These are phyloP conservation scores for Aechmea fasciata DNA, from an alignment of 176 grass and related monocot species.

Conservation along the genomic window DNA sequence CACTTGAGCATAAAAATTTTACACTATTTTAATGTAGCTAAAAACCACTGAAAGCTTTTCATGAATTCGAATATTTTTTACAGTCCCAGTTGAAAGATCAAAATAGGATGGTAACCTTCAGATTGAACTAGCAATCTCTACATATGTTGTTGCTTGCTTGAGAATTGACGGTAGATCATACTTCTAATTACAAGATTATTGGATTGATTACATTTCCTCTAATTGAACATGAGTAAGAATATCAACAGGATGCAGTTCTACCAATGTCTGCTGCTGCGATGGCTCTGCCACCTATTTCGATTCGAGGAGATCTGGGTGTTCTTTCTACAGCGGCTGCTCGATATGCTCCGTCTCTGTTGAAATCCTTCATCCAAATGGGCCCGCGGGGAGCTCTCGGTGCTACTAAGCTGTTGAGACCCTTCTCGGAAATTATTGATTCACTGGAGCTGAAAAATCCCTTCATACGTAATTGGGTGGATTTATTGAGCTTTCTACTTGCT, in stretches of 20 bases:
- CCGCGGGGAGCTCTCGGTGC: constrained; percentile 67
- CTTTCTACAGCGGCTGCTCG: constrained; percentile 62
- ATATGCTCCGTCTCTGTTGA: constrained; percentile 82
- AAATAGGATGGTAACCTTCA: too few species aligned
- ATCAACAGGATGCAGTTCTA: constrained; percentile 66
- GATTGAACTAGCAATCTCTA: too few species aligned
- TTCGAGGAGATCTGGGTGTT: constrained; percentile 70
- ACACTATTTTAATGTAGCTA: neutral
- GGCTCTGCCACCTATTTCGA: constrained; percentile 91
- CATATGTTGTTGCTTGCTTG: too few species aligned
- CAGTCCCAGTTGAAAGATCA: too few species aligned
- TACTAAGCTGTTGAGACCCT: constrained; percentile 80
- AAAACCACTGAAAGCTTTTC: too few species aligned
- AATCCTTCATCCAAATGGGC: constrained; percentile 94
- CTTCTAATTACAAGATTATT: neutral
- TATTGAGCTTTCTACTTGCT: constrained; percentile 90
- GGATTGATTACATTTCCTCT: neutral
- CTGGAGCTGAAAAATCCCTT: constrained; percentile 71
- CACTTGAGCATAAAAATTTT: neutral
- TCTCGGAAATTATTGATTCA: constrained; percentile 78
- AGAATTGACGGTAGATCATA: neutral
- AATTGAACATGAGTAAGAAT: constrained; percentile 20
- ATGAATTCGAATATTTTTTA: too few species aligned
- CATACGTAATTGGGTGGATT: constrained; percentile 85
- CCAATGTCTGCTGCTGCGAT: constrained; percentile 86